Percentiles rank a stretch among this genome's conserved stretches.
Evolutionary conservation across 176 grass and related monocot species (phyloP).

Genomic region (Ampelocalamus luodianensis): DNA sequence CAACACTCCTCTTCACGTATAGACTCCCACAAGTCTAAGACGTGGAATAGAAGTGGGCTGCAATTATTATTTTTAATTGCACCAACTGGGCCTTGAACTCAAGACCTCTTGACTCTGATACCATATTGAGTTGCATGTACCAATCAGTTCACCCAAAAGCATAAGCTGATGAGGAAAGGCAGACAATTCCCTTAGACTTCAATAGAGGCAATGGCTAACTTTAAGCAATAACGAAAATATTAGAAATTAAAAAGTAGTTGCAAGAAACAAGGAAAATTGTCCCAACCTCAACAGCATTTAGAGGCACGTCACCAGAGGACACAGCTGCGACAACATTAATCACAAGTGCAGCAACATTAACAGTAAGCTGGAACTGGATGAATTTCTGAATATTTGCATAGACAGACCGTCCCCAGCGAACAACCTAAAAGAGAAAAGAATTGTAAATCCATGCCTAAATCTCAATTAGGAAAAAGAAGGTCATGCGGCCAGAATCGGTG

Average conservation of each 20-base stretch:
- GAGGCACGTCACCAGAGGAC: conserved; percentile 89
- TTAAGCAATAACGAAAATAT: background rate
- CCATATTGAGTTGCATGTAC: too few species aligned
- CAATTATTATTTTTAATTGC: too few species aligned
- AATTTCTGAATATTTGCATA: conserved; percentile 99
- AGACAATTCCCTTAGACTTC: too few species aligned
- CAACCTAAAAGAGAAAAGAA: conserved; percentile 65
- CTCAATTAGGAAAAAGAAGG: background rate
- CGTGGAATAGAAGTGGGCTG: too few species aligned
- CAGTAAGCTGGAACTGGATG: conserved; percentile 98
- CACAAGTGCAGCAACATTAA: conserved; percentile 92
- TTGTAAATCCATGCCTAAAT: conserved; percentile 22
- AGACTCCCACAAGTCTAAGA: too few species aligned
- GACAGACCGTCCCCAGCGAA: conserved; percentile 94
- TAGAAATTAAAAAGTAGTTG: background rate
- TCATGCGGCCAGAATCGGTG: conserved; percentile 3
- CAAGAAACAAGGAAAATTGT: conserved; percentile 5
- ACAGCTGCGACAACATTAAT: conserved; percentile 96
- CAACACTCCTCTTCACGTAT: too few species aligned
- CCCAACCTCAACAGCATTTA: conserved; percentile 93
- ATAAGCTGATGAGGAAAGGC: too few species aligned
- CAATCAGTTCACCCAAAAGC: too few species aligned
- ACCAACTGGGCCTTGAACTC: too few species aligned
- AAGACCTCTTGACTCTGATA: too few species aligned
- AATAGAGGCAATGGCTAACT: conserved; percentile 14